These are phyloP conservation scores for Selaginella tamariscina DNA, from an alignment of 75 land plant genomes.

Conservation along the genomic window DNA sequence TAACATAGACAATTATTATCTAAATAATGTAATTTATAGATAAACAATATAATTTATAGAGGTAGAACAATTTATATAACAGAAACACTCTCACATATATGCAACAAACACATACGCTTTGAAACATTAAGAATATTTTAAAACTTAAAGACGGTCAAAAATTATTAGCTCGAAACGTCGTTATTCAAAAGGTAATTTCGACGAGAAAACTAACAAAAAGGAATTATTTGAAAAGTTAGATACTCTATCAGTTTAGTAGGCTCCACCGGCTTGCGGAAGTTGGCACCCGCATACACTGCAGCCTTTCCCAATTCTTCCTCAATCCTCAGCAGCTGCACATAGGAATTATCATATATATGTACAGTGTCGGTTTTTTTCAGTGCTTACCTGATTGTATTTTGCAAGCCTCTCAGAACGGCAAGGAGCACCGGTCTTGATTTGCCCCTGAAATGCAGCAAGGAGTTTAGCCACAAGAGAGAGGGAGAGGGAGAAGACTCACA, in stretches of 20 bases:
- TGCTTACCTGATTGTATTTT: conserved; percentile 78
- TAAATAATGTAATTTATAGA: no score
- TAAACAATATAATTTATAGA: no score
- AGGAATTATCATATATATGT: no score
- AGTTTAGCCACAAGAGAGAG: no score
- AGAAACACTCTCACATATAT: no score
- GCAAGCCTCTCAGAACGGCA: conserved; percentile 98
- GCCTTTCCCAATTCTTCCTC: conserved; percentile 94
- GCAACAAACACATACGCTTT: no score
- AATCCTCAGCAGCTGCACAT: conserved; percentile 62
- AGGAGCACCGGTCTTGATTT: conserved; percentile 99
- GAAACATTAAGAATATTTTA: no score
- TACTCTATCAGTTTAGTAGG: conserved; percentile 44
- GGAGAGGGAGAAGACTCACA: conserved; percentile 27
- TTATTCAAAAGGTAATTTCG: neutral
- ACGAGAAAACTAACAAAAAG: neutral
- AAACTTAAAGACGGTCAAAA: no score
- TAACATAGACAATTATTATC: no score
- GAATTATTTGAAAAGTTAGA: neutral
- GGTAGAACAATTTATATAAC: no score
- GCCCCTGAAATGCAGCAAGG: conserved; percentile 84
- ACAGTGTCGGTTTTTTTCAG: neutral
- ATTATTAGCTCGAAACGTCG: no score
- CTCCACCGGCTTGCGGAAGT: conserved; percentile 71
- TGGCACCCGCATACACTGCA: conserved; percentile 87